Evolutionary conservation across 805 yeast species (phyloP), one percentile per base, ranked within the genome.

Genomic region (Blastobotrys robertii): DNA sequence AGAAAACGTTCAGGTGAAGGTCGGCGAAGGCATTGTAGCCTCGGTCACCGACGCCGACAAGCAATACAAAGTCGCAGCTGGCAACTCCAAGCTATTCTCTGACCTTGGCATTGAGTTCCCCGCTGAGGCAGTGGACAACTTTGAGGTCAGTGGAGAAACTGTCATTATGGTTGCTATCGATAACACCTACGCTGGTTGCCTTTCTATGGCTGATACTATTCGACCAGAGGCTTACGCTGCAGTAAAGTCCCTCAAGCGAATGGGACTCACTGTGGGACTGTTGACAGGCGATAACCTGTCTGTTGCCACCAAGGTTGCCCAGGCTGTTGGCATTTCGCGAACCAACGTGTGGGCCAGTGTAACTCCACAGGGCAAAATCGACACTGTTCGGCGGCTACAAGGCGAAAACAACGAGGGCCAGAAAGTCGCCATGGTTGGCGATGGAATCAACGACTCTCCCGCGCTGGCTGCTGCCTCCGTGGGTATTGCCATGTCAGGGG

Each of bases 401-500:
- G 60, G 56, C 11, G 30, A 28, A 6, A 31, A 41, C 40, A 35
- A 42, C 12, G 31, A 41, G 11, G 31, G 41, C 13, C 35, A 35
- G n/a, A 12, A 11, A 12, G 81, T 92, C 34, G 90, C 88, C 4
- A 87, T 94, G 69, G 81, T 92, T 15, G 99, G 99, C 32, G 99
- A 92, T 64, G 99, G 99, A 46, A 84, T 92, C 51, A 92, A 92
- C 61, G 99, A 92, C 59, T 94, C 97, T 0, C 97, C 98, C 0
- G 97, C 97, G 0, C 70, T 92, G 43, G 94, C 85, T 1, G 73
- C 81, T 44, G 83, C 96, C 1, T 85, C 87, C 51, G 64, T 92
- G 13, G 98, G 98, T 16, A 77, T 94, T 54, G 92, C 97, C 8
- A 77, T 94, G 45, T 81, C 94, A 8, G 76, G 94, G 0, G 96